A percentile compares a stretch with the other conserved stretches of the same genome.
These are phyloP conservation scores for Syncephalastrum contaminatum DNA, from an alignment of 371 early-diverging fungal species.

Conservation along the genomic window DNA sequence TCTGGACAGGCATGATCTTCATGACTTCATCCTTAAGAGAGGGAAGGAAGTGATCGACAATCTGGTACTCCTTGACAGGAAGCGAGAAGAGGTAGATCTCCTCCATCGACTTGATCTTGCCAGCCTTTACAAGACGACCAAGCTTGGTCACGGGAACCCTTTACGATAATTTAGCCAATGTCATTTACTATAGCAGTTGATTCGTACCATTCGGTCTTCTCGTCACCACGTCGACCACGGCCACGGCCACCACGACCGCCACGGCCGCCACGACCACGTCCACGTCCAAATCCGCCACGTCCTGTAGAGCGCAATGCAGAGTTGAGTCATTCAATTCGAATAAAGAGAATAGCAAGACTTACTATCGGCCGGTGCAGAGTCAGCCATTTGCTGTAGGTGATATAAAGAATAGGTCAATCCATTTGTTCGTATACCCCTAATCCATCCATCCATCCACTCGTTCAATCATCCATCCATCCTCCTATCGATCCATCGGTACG, in stretches of 20 bases:
- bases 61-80: slow-evolving; percentile 98
- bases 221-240: slow-evolving; percentile 76
- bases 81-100: slow-evolving; percentile 95
- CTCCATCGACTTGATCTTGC: slow-evolving; percentile 83
- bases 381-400: slow-evolving; percentile 49
- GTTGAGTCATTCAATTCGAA: neutral
- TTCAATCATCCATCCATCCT: slow-evolving; percentile 8
- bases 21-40: slow-evolving; percentile 98
- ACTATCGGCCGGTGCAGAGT: slow-evolving; percentile 60
- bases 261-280: slow-evolving; percentile 76
- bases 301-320: slow-evolving; percentile 19
- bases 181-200: no score
- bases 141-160: slow-evolving; percentile 94
- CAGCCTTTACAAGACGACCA: slow-evolving; percentile 92
- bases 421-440: neutral
- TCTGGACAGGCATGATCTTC: slow-evolving; percentile 99
- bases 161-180: neutral
- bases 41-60: slow-evolving; percentile 94
- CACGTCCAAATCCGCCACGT: slow-evolving; percentile 79
- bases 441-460: slow-evolving; percentile 5
- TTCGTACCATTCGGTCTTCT: slow-evolving; percentile 74
- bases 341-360: slow-evolving; percentile 7
- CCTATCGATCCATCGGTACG: slow-evolving; percentile 16
- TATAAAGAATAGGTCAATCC: neutral
- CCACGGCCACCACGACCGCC: slow-evolving; percentile 75